Evolutionary conservation across 208 protist genomes (phyloP).

Genomic region (Trypanosoma conorhini): DNA sequence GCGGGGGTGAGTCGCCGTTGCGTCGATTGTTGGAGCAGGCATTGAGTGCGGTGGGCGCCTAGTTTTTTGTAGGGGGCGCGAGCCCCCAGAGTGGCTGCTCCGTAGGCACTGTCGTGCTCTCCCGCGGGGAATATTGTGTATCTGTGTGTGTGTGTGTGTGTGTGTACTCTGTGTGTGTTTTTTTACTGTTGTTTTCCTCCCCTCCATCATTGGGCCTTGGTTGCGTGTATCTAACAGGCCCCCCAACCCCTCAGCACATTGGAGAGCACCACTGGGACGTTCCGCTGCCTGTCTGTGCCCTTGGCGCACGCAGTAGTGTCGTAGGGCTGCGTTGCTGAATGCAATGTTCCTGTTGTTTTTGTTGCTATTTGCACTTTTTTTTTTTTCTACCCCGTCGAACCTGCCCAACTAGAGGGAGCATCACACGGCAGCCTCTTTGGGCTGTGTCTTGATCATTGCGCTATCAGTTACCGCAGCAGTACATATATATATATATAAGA

Average conservation of each 20-base stretch:
- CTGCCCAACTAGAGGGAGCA: neutral
- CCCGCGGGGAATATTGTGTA: neutral
- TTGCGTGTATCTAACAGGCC: neutral
- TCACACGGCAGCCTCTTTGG: neutral
- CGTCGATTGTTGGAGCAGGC: conserved; percentile 11
- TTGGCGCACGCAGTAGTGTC: neutral
- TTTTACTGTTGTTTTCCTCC: neutral
- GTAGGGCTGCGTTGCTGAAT: neutral
- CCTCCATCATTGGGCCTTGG: neutral
- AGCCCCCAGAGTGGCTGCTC: neutral
- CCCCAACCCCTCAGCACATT: neutral
- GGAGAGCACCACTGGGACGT: neutral
- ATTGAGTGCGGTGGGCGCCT: neutral
- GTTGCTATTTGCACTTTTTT: too few relatives aligned
- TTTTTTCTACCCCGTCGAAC: neutral
- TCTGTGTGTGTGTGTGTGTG: neutral
- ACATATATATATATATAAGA: conserved; percentile 13
- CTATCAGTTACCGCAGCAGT: neutral
- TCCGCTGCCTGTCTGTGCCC: neutral
- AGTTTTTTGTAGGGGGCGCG: neutral
- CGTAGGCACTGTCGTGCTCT: neutral
- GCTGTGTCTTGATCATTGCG: neutral
- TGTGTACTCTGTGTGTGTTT: neutral
- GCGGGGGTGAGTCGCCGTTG: neutral
- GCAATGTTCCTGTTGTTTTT: neutral